Conservation (phyloP, 2,329 filamentous ascomycete species). For the Neurospora sp. region DNA sequence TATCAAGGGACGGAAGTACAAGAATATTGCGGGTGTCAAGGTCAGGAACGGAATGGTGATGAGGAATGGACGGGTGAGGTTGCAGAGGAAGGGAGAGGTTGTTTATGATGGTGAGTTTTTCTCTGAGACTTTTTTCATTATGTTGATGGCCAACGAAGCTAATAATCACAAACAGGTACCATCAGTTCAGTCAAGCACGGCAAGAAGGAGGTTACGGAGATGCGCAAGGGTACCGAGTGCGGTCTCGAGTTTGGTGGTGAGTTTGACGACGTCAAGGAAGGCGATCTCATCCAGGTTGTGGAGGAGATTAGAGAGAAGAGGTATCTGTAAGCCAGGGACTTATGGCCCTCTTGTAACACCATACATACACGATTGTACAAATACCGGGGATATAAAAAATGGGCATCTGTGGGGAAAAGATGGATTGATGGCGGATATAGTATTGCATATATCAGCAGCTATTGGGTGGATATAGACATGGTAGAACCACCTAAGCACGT, state of each 20-base stretch:
- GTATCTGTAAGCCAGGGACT: conserved; percentile 28
- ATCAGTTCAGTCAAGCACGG: conserved; percentile 78
- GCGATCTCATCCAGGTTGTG: conserved; percentile 82
- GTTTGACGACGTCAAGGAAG: conserved; percentile 68
- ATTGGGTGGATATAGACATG: neutral
- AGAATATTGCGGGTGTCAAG: conserved; percentile 77
- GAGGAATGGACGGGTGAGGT: conserved; percentile 54
- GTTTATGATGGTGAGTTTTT: conserved; percentile 68
- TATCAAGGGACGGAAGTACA: conserved; percentile 56
- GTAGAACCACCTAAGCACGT: neutral
- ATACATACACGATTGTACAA: neutral
- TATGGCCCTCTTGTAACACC: neutral
- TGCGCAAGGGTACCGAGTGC: conserved; percentile 89
- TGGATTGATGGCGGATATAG: neutral
- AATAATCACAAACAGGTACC: conserved; percentile 43
- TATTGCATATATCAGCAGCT: neutral
- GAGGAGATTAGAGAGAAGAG: conserved; percentile 70
- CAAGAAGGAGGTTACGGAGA: conserved; percentile 84
- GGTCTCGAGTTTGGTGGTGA: conserved; percentile 67
- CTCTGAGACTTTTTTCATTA: neutral
- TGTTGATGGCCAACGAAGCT: neutral
- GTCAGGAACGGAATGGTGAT: conserved; percentile 70
- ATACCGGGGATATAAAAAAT: neutral
- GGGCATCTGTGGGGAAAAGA: neutral
- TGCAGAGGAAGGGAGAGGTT: conserved; percentile 59